Evolutionary conservation across 257 asterid species (phyloP).

Genomic region (Scutellaria baicalensis): DNA sequence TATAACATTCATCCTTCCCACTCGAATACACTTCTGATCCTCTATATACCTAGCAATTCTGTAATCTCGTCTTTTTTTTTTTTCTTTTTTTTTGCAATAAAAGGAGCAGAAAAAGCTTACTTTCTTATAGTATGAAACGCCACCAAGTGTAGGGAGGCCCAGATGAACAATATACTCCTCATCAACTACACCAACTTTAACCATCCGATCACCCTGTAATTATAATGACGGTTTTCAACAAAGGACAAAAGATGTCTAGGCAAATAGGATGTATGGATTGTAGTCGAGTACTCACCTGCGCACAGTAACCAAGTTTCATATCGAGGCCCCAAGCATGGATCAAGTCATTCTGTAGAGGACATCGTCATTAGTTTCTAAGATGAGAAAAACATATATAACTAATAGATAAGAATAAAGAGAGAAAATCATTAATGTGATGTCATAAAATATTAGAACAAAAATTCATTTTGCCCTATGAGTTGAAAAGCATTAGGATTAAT

Average conservation of each 20-base stretch:
- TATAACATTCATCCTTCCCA: too few relatives aligned
- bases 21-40: too few relatives aligned
- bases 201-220: constrained; percentile 70
- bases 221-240: background rate
- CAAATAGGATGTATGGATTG: background rate
- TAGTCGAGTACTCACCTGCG: constrained; percentile 51
- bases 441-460: background rate
- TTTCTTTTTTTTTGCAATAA: too few relatives aligned
- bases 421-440: background rate
- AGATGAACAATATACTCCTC: constrained; percentile 70
- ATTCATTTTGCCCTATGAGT: background rate
- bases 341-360: constrained; percentile 63
- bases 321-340: constrained; percentile 98
- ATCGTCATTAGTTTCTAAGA: background rate
- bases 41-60: too few relatives aligned
- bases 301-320: constrained; percentile 89
- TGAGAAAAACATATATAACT: background rate
- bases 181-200: constrained; percentile 86
- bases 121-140: constrained; percentile 34
- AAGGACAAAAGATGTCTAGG: background rate
- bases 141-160: constrained; percentile 95
- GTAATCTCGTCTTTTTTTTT: too few relatives aligned
- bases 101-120: constrained; percentile 7
- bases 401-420: background rate
- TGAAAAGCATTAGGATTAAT: background rate